Evolutionary conservation across 371 early-diverging fungal genomes (phyloP).

Genomic region (Entomophthora muscae): DNA sequence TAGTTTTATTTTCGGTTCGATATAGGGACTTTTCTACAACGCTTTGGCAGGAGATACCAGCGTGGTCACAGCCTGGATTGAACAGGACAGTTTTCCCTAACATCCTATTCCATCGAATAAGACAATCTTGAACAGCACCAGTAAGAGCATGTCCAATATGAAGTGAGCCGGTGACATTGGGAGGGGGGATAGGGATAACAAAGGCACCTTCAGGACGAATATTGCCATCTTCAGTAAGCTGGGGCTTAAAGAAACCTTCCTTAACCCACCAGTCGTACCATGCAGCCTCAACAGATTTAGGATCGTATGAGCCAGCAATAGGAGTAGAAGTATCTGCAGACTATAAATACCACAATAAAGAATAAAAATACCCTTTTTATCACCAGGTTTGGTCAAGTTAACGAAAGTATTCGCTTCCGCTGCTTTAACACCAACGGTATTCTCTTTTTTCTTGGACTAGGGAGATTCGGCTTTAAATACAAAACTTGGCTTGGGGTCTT

Average conservation of each 20-base stretch:
- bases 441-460: constrained; percentile 28
- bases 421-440: constrained; percentile 32
- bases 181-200: constrained; percentile 95
- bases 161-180: constrained; percentile 98
- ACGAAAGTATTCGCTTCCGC: constrained; percentile 33
- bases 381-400: constrained; percentile 71
- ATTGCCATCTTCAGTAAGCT: constrained; percentile 51
- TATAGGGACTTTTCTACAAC: constrained; percentile 95
- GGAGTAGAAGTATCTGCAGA: constrained; percentile 50
- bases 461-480: neutral
- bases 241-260: constrained; percentile 82
- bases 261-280: constrained; percentile 95
- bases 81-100: constrained; percentile 88
- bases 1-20: constrained; percentile 60
- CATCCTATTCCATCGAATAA: constrained; percentile 98
- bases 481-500: neutral
- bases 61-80: constrained; percentile 98
- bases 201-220: constrained; percentile 64
- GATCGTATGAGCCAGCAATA: constrained; percentile 78
- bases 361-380: constrained; percentile 55
- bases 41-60: constrained; percentile 97
- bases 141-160: constrained; percentile 99
- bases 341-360: constrained; percentile 6
- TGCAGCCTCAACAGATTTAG: constrained; percentile 82
- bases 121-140: constrained; percentile 89